These are phyloP conservation scores for Calonectria pseudoturangicola DNA, from an alignment of 2,329 filamentous ascomycete genomes.

Conservation along the genomic window DNA sequence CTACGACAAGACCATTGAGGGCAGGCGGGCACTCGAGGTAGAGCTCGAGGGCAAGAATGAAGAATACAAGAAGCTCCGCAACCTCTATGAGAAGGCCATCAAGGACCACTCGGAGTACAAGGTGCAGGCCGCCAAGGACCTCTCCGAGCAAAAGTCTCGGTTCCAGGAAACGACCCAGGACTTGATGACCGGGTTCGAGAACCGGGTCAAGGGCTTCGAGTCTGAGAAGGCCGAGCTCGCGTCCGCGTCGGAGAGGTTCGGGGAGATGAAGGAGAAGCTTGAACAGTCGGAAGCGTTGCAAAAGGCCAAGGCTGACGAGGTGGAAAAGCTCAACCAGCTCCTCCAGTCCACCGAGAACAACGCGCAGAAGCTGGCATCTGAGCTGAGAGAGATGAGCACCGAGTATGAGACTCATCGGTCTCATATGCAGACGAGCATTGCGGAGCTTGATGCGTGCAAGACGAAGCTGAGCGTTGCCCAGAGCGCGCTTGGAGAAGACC, in stretches of 20 bases:
- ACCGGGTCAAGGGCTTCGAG: conserved; percentile 53
- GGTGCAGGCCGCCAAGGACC: conserved; percentile 50
- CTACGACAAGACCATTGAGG: conserved; percentile 51
- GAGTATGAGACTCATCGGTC: conserved; percentile 53
- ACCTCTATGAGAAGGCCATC: conserved; percentile 52
- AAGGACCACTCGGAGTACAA: conserved; percentile 52
- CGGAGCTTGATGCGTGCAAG: conserved; percentile 47
- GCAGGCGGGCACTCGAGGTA: conserved; percentile 47
- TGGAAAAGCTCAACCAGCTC: conserved; percentile 60
- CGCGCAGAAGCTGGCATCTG: conserved; percentile 44
- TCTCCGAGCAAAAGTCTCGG: conserved; percentile 50
- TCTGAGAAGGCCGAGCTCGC: conserved; percentile 51
- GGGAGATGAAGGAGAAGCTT: conserved; percentile 63
- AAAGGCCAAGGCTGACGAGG: conserved; percentile 63
- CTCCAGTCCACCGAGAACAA: conserved; percentile 45
- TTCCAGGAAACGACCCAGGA: conserved; percentile 48
- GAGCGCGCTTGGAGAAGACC: conserved; percentile 49
- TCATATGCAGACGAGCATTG: conserved; percentile 45
- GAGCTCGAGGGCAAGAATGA: conserved; percentile 51
- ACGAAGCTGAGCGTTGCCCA: conserved; percentile 48
- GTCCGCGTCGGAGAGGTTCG: conserved; percentile 68
- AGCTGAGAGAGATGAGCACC: conserved; percentile 53
- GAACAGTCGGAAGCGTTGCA: conserved; percentile 66
- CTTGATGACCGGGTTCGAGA: conserved; percentile 51
- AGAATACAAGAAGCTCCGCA: conserved; percentile 51